Percentiles rank a stretch among this genome's conserved stretches.
Conservation (phyloP, 1,284 basidiomycete species). For the Anthracocystis setariae region DNA sequence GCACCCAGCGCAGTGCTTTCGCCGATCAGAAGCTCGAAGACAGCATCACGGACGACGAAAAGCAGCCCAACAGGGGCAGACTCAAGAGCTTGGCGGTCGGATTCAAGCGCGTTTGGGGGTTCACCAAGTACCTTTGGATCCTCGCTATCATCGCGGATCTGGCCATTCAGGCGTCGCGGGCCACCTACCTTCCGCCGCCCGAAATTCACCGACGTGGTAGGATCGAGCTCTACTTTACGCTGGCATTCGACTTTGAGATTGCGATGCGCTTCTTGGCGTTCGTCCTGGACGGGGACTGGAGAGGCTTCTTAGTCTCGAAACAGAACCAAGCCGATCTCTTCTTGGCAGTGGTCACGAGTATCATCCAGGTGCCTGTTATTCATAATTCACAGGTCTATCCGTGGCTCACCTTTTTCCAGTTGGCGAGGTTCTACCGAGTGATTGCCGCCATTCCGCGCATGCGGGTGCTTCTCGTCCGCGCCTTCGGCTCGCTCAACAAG, state of each 20-base stretch:
- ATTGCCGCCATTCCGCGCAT: slow-evolving; percentile 88
- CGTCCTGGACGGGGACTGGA: slow-evolving; percentile 82
- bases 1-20: slow-evolving; percentile 92
- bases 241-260: slow-evolving; percentile 90
- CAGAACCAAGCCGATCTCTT: slow-evolving; percentile 82
- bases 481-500: slow-evolving; percentile 92
- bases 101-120: slow-evolving; percentile 62
- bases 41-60: slow-evolving; percentile 12
- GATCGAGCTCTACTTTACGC: slow-evolving; percentile 82
- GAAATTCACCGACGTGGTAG: slow-evolving; percentile 60
- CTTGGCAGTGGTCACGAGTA: slow-evolving; percentile 80
- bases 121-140: slow-evolving; percentile 70
- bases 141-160: slow-evolving; percentile 73
- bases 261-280: slow-evolving; percentile 75
- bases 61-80: slow-evolving; percentile 17
- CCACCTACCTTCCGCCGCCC: slow-evolving; percentile 68
- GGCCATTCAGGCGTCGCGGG: slow-evolving; percentile 80
- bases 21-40: slow-evolving; percentile 71
- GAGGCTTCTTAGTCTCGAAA: slow-evolving; percentile 76
- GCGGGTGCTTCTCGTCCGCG: slow-evolving; percentile 71
- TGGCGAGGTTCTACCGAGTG: slow-evolving; percentile 90
- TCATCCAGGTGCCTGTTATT: slow-evolving; percentile 88
- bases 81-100: slow-evolving; percentile 53
- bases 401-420: slow-evolving; percentile 91
- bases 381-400: slow-evolving; percentile 76